These are phyloP conservation scores for Leccinum arenicola DNA, from an alignment of 768 basidiomycete species.

Conservation along the genomic window DNA sequence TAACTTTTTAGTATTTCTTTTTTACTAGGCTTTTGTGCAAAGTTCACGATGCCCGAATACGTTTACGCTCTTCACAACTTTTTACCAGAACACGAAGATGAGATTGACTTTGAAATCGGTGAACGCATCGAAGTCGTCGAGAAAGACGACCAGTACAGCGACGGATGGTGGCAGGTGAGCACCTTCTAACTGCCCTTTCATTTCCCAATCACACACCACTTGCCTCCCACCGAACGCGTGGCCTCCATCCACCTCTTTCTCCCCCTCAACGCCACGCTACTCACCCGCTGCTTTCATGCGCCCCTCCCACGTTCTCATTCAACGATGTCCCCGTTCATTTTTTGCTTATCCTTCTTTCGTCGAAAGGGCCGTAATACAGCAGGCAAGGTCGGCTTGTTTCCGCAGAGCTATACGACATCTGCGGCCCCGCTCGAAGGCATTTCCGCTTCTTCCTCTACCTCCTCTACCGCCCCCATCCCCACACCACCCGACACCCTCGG, in stretches of 20 bases:
- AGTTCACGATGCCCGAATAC: conserved; percentile 63
- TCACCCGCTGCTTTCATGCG: conserved; percentile 5
- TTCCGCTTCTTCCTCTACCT: conserved; percentile 26
- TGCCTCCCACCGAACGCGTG: conserved; percentile 6
- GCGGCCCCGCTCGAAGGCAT: conserved; percentile 40
- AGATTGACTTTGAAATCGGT: conserved; percentile 80
- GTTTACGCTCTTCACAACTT: conserved; percentile 91
- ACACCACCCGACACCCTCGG: conserved; percentile 34
- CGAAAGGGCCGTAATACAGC: conserved; percentile 75
- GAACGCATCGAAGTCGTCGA: conserved; percentile 89
- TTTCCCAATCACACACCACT: conserved; percentile 5
- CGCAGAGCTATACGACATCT: conserved; percentile 79
- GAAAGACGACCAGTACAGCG: conserved; percentile 87
- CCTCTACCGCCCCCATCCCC: conserved; percentile 22
- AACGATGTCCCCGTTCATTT: conserved; percentile 25
- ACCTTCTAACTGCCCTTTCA: conserved; percentile 4
- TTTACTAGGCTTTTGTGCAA: neutral
- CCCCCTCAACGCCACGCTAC: conserved; percentile 5
- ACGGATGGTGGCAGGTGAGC: conserved; percentile 92
- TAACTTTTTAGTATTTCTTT: neutral
- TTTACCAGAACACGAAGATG: conserved; percentile 89
- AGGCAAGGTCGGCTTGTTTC: conserved; percentile 89
- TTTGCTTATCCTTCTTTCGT: conserved; percentile 22
- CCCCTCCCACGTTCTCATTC: conserved; percentile 17
- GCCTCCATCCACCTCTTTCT: conserved; percentile 2